Base-by-base conservation (phyloP, 1,139 yeast species). In the Suhomyces bribrorum region DNA sequence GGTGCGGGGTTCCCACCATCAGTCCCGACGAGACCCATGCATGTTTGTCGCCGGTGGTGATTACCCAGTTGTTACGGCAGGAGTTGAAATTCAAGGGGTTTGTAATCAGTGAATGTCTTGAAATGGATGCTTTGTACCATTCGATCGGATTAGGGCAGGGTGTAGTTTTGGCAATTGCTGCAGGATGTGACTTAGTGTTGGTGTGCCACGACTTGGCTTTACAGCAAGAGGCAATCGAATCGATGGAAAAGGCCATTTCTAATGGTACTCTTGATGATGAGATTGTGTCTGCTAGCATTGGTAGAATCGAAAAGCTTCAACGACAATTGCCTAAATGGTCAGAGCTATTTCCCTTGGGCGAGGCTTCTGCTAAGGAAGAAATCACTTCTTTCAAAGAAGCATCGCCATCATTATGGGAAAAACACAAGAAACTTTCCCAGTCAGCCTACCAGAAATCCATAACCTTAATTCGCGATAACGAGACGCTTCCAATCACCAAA, bases 91-190 rank as follows among this genome's bases (percentile, higher is more conserved):
- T 77, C 51, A 68, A 78, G 14, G 86, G 86, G 1, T 72, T 80
- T 26, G 83, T 79, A n/a, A 64, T 81, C 7, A 70, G 81, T 46
- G 87, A 81, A 51, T 81, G 86, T 52, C 61, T 81, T 36, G 86
- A 81, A 50, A 73, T 81, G 80, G 85, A 81, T 43, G 79, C 85
- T 0, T 59, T 81, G 25, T 78, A 77, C 53, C 81, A 77, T 41
- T 77, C 80, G 13, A 75, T 80, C 20, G 87, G 87, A 1, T 66
- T 81, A 28, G 80, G 83, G 3, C 86, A 81, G 53, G 86, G 86
- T 5, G 83, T 81, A 1, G 73, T 78, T 2, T 63, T 79, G 54
- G 83, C 86, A 0, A 63, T 79, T 5, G 69, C 74, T 42, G 86
- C 86, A 2, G 83, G 85, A 1, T 81, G 86, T 57, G 86, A 81